Evolutionary conservation across 441 rosid genomes (phyloP).

Genomic region (Syzygium malaccense): DNA sequence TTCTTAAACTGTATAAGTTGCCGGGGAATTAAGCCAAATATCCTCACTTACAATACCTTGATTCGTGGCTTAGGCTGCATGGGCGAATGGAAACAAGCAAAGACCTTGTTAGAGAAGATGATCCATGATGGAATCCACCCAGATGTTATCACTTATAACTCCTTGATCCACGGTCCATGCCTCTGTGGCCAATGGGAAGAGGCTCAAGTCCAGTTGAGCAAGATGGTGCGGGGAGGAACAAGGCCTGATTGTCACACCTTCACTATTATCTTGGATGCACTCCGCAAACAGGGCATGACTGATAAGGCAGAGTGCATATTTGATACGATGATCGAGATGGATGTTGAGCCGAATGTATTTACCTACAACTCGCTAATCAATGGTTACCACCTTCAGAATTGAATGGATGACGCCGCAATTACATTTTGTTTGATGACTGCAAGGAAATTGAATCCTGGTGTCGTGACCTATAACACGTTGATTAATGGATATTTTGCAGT

Average conservation of each 20-base stretch:
- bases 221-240: background rate
- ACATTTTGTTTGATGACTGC: background rate
- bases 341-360: no score
- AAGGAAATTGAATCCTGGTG: background rate
- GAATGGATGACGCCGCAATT: background rate
- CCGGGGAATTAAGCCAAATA: no score
- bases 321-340: no score
- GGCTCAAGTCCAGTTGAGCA: background rate
- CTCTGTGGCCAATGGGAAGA: background rate
- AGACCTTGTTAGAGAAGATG: background rate
- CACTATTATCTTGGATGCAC: background rate
- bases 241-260: background rate
- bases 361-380: background rate
- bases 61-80: background rate
- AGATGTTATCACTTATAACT: background rate
- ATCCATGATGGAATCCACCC: background rate
- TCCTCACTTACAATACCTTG: no score
- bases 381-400: background rate
- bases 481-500: background rate
- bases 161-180: background rate
- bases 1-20: no score
- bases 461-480: background rate
- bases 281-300: no score
- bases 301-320: no score
- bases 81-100: background rate